Evolutionary conservation across 306 rosid genomes (phyloP).

Genomic region (Vigna angularis): DNA sequence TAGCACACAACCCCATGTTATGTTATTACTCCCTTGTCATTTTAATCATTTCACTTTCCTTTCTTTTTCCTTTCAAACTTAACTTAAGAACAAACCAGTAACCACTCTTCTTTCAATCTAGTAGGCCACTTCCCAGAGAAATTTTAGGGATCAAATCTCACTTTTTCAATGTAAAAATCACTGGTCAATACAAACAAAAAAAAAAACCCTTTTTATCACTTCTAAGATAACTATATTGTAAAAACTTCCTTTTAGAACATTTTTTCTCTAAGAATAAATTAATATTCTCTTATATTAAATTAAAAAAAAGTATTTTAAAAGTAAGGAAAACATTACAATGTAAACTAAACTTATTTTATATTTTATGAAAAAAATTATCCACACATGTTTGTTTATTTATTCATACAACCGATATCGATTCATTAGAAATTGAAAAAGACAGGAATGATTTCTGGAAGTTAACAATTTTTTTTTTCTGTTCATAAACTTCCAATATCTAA

Average conservation of each 20-base stretch:
- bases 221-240: too few relatives aligned
- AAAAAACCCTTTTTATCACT: too few relatives aligned
- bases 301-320: too few relatives aligned
- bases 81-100: neutral
- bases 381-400: neutral
- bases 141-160: neutral
- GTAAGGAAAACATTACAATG: too few relatives aligned
- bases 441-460: neutral
- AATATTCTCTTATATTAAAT: too few relatives aligned
- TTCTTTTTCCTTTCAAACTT: neutral
- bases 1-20: conserved; percentile 86
- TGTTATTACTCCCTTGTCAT: conserved; percentile 41
- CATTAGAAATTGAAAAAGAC: neutral
- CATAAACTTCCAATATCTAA: conserved; percentile 5
- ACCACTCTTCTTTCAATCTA: neutral
- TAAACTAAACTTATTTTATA: too few relatives aligned
- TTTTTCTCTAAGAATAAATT: too few relatives aligned
- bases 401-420: neutral
- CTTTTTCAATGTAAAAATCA: neutral
- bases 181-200: too few relatives aligned
- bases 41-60: conserved; percentile 19
- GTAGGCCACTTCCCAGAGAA: neutral
- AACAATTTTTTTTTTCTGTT: neutral
- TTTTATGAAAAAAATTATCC: too few relatives aligned
- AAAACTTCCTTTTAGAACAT: too few relatives aligned